Base-by-base conservation (phyloP, 192 early-diverging fungal genomes). In the Umbelopsis ramanniana region DNA sequence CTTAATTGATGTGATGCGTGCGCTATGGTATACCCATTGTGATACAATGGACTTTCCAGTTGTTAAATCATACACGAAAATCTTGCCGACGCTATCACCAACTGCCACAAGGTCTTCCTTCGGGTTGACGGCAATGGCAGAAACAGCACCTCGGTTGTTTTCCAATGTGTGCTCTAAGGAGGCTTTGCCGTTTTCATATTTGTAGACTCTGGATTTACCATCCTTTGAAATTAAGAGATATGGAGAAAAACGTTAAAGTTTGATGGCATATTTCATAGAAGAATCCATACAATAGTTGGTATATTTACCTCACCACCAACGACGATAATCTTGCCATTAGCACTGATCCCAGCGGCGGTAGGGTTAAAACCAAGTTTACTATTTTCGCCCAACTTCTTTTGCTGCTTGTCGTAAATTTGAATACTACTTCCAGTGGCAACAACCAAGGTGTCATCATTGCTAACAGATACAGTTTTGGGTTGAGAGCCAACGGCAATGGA, bases 11-110 rank as follows among this genome's bases (percentile, higher is more conserved):
- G 91, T 93, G 52, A 99, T 84, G n/a, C 95, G 89, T 33, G 91
- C 93, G 4, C 86, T 90, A 77, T 99, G 97, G 81, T 92, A 94
- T 26, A 93, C 90, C 96, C 96, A 99, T 23, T 90, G 89, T 63
- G 85, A 73, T n/a, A 88, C 79, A 43, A 79, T 81, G 0, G 82
- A 40, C 26, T 82, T 79, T 52, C 88, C 86, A 4, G 84, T 81
- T 0, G 68, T 76, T 0, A 90, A 80, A 48, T 89, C 85, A 66
- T 91, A 93, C 4, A 94, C 91, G 45, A 87, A 71, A 53, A 99
- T 93, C 75, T 91, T 94, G 43, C 96, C 90, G 23, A 84, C 82
- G 15, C 88, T 77, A 74, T 99, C 96, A 45, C 92, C 97, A 0
- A 86, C 87, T 6, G 96, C 96, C 66, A 97, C 72, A 55, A 93